Base-by-base conservation (phyloP, 2,329 filamentous ascomycete genomes). In the Fusarium phyllophilum region DNA sequence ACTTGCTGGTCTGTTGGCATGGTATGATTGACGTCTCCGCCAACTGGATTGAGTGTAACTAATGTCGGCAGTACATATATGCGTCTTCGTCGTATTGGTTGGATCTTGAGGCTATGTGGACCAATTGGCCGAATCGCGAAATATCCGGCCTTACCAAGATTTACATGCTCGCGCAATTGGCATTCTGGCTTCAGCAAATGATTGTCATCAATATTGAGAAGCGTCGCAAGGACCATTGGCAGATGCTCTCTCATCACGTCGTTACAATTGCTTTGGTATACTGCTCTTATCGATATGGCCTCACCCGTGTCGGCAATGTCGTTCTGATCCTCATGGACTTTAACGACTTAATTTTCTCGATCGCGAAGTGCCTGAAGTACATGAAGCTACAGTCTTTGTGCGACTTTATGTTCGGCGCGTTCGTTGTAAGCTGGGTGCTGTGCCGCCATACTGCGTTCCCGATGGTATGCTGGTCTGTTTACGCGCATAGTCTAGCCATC, bases 161-260 rank as follows among this genome's bases (percentile, higher is more conserved):
- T 82, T 99, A 98, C 83, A 94, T 97, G 79, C 87, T 99, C 26
- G 91, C 92, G 10, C 95, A 98, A 82, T 92, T 95, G 82, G 92
- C 93, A 14, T 98, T 98, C 82, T 98, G 94, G 93, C 82, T 98
- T 44, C 96, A 98, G 83, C 95, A 97, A 83, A 92, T 98, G 70
- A 86, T 98, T 24, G 94, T 98, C 62, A 93, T 98, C 81, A 93
- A 98, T 82, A 95, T 98, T 61, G 96, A 99, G 83, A 94, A 97
- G 83, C 91, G 93, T 70, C 90, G 96, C 78, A 98, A 98, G 84
- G 96, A 99, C 78, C 92, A 98, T 83, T 93, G 91, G 85, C 95
- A 98, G 83, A 98, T 98, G 96, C 90, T 98, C 74, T 92, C 91
- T 22, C 96, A 98, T 82, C 96, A 99, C 84, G 89, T 98, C 80